Conservation (phyloP, 1,284 basidiomycete species). For the Wolfiporia cocos region DNA sequence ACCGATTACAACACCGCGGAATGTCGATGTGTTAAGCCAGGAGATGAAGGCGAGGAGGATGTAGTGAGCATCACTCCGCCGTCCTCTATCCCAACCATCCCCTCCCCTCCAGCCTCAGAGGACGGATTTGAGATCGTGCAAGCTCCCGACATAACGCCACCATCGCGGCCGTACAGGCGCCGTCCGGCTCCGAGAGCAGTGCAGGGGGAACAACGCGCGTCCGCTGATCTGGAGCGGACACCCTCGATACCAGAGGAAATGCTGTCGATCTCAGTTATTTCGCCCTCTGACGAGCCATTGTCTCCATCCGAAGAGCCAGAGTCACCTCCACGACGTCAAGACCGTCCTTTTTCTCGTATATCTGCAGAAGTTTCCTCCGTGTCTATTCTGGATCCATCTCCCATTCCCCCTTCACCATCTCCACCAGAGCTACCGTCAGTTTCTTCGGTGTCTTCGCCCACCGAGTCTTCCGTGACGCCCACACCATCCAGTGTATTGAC, state of each 20-base stretch:
- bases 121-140: too few species aligned
- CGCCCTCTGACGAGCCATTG: too few species aligned
- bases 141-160: too few species aligned
- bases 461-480: constrained; percentile 31
- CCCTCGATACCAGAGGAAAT: too few species aligned
- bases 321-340: too few species aligned
- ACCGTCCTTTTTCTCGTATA: too few species aligned
- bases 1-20: constrained; percentile 31
- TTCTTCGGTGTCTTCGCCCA: constrained; percentile 22
- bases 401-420: constrained; percentile 18
- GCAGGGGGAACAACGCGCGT: too few species aligned
- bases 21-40: constrained; percentile 19
- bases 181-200: constrained; percentile 20
- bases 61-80: constrained; percentile 17
- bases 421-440: constrained; percentile 12
- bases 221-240: too few species aligned
- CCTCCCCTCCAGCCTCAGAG: constrained; percentile 17
- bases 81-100: constrained; percentile 24
- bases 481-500: constrained; percentile 27
- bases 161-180: constrained; percentile 31
- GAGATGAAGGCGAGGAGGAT: constrained; percentile 15
- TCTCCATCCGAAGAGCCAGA: constrained; percentile 8
- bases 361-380: too few species aligned
- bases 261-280: too few species aligned
- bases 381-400: constrained; percentile 22